Evolutionary conservation across 2,329 filamentous ascomycete genomes (phyloP).

Genomic region (Arthroderma sp.): DNA sequence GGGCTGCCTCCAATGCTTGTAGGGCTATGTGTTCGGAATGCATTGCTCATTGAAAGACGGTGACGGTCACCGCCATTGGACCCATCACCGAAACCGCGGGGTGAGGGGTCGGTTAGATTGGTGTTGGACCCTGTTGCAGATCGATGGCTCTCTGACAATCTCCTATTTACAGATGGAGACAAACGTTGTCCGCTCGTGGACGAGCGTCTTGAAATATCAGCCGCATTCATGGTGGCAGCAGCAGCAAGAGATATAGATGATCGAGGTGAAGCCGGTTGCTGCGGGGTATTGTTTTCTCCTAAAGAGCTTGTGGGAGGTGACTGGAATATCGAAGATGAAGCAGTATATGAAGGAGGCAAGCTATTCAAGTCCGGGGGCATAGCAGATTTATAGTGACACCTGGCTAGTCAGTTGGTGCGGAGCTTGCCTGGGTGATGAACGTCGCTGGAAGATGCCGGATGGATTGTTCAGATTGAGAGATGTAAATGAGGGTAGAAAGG

Average conservation of each 20-base stretch:
- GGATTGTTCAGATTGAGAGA: too few species aligned
- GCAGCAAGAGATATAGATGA: slow-evolving; percentile 61
- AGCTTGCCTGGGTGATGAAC: too few species aligned
- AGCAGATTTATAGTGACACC: not conserved
- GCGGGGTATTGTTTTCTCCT: slow-evolving; percentile 29
- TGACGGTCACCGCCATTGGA: slow-evolving; percentile 25
- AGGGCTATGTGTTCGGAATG: slow-evolving; percentile 31
- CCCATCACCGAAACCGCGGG: slow-evolving; percentile 23
- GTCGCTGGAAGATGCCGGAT: too few species aligned
- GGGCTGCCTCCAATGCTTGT: slow-evolving; percentile 30
- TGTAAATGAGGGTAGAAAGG: too few species aligned
- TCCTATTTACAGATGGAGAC: slow-evolving; percentile 16
- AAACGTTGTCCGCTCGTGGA: slow-evolving; percentile 23
- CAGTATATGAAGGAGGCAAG: slow-evolving; percentile 44
- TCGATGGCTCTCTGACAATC: slow-evolving; percentile 29
- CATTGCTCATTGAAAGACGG: slow-evolving; percentile 23
- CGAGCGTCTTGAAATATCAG: slow-evolving; percentile 45
- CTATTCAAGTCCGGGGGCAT: slow-evolving; percentile 69
- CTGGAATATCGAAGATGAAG: slow-evolving; percentile 23
- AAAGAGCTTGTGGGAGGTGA: slow-evolving; percentile 10
- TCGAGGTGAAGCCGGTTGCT: slow-evolving; percentile 47
- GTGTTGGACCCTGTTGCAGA: slow-evolving; percentile 28
- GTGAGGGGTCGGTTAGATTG: slow-evolving; percentile 27
- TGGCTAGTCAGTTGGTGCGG: too few species aligned
- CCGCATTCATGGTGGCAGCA: slow-evolving; percentile 63